A percentile compares a stretch with the other conserved stretches of the same genome.
Conservation (phyloP, 148 eudicot species). For the Camellia sinensis region DNA sequence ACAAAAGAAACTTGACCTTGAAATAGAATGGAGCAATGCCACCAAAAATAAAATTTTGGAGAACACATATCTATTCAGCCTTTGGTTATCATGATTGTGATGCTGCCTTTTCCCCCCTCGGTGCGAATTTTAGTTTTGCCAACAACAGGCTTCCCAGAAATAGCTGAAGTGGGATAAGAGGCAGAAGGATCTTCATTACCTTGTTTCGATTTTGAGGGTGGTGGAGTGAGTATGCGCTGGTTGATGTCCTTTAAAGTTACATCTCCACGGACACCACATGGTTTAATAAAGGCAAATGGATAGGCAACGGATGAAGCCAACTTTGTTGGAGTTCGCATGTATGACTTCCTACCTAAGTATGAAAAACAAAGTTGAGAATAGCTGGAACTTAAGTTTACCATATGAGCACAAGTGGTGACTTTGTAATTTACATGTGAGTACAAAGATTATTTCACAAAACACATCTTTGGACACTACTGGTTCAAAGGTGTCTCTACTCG, state of each 20-base stretch:
- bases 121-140: conserved; percentile 91
- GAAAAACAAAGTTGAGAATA: background rate
- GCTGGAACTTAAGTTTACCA: background rate
- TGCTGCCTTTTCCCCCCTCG: conserved; percentile 96
- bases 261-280: conserved; percentile 74
- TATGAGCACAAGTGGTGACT: background rate
- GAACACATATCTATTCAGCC: conserved; percentile 47
- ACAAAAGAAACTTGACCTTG: background rate
- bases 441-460: background rate
- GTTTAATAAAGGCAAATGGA: conserved; percentile 85
- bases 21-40: no score
- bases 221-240: conserved; percentile 69
- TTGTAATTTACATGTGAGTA: background rate
- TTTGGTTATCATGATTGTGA: conserved; percentile 94
- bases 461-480: background rate
- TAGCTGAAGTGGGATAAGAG: conserved; percentile 70
- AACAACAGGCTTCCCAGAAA: conserved; percentile 91
- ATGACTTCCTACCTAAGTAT: conserved; percentile 65
- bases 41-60: no score
- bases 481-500: background rate
- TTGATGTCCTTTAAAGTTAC: conserved; percentile 94
- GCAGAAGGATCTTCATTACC: conserved; percentile 33
- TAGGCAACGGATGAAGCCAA: conserved; percentile 65
- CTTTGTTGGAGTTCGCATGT: conserved; percentile 62
- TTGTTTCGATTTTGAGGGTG: conserved; percentile 45